Evolutionary conservation across 148 eudicot species (phyloP), one percentile per base, ranked within the genome.

Genomic region (Vaccinium macrocarpon): DNA sequence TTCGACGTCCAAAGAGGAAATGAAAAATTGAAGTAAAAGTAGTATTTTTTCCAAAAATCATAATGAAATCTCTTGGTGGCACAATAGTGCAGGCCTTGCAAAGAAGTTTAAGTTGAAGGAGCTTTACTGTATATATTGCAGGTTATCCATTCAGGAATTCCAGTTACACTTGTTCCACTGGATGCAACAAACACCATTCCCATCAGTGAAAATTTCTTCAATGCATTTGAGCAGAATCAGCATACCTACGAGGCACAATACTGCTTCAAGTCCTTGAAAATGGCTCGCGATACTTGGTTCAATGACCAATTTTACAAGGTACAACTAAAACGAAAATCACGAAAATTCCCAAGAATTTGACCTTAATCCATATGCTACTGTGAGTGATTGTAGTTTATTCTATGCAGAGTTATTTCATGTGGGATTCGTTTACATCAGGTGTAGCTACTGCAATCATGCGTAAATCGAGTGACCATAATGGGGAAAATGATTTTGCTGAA

Each of bases 101-200:
- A 8, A 18, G 64, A 79, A 23, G 56, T 23, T 62, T 62, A 19
- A 18, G 7, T 52, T 12, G 56, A 32, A 4, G 35, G n/a, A 16
- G 13, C 56, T 66, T 57, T 35, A 9, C 10, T 23, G 23, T n/a
- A 64, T 19, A 42, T 29, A 32, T 68, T 82, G 66, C 81, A 96
- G 99, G 98, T 96, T 64, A 86, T 96, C 72, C 97, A 96, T 88
- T 96, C 98, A 50, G 98, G 98, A 4, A 91, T 96, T 84, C 99
- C 99, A 2, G 87, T 93, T 11, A 96, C 99, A 0, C 91, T 96
- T 51, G 90, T 94, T 55, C 95, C 99, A 1, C 72, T 96, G 59
- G 99, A 94, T 85, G 98, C 98, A 86, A 96, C 99, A 61, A 92
- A 96, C 90, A 96, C 98, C 15, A 93, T 96, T 76, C 98, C 98